phyloP scores from a whole-genome alignment of 768 basidiomycete genomes.

The Arthromyces matolae region DNA sequence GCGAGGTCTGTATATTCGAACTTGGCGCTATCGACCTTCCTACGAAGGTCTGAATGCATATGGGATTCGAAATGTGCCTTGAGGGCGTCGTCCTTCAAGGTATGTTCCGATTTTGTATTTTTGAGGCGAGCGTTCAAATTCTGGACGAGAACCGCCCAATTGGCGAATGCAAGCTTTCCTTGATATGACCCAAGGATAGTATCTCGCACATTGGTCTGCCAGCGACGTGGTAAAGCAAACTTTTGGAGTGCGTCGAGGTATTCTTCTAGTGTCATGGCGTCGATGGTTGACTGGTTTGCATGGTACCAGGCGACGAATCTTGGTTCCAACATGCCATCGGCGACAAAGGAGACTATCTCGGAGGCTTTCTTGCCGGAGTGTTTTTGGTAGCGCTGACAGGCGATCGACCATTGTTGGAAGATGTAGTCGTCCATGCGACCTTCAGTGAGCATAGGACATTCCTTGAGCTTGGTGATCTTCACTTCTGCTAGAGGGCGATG shows the following conservation, averaged over 20 bases:
- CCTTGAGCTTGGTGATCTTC: conserved; percentile 11
- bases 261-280: conserved; percentile 10
- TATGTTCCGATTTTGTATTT: neutral
- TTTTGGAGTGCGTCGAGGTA: conserved; percentile 14
- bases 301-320: conserved; percentile 16
- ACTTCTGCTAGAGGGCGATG: conserved; percentile 9
- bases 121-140: neutral
- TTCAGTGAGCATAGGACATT: conserved; percentile 17
- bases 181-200: neutral
- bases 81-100: neutral
- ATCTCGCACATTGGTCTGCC: neutral
- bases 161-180: neutral
- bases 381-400: conserved; percentile 14
- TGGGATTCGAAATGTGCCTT: neutral
- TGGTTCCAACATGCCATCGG: conserved; percentile 17
- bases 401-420: conserved; percentile 13
- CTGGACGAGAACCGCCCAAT: neutral
- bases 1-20: neutral
- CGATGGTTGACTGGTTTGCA: conserved; percentile 10
- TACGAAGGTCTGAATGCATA: neutral
- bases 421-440: conserved; percentile 10
- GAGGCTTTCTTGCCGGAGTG: conserved; percentile 9
- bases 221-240: neutral
- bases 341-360: conserved; percentile 14
- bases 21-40: neutral